These are phyloP conservation scores for Nakazawaea holstii DNA, from an alignment of 805 yeast species.

Conservation along the genomic window DNA sequence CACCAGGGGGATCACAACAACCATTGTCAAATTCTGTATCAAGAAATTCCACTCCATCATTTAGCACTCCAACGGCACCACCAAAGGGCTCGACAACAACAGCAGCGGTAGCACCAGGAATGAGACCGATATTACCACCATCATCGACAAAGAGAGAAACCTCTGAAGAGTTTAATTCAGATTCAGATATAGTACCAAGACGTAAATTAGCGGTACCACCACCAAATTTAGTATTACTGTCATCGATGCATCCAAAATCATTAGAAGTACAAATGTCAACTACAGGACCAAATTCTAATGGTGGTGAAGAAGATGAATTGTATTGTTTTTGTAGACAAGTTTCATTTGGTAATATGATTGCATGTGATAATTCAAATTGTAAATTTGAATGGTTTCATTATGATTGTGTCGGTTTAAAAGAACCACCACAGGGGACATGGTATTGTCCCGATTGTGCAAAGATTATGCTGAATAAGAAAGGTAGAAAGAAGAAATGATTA, in stretches of 20 bases:
- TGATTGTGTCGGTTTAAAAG: slow-evolving; percentile 89
- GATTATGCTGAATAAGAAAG: slow-evolving; percentile 22
- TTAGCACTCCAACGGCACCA: background rate
- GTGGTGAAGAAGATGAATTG: slow-evolving; percentile 59
- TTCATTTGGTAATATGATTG: slow-evolving; percentile 70
- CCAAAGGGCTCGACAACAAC: background rate
- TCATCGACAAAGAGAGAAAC: background rate
- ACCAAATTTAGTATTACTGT: slow-evolving; percentile 9
- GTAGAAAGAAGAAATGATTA: slow-evolving; percentile 18
- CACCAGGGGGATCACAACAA: background rate
- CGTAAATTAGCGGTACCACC: background rate
- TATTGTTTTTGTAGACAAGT: slow-evolving; percentile 94
- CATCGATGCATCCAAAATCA: slow-evolving; percentile 4
- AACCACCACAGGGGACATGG: slow-evolving; percentile 95
- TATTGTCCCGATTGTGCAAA: slow-evolving; percentile 83
- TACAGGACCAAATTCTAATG: slow-evolving; percentile 12
- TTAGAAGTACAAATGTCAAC: background rate
- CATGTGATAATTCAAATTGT: slow-evolving; percentile 81
- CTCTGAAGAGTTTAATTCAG: background rate
- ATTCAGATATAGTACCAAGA: background rate
- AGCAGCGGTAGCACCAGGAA: background rate
- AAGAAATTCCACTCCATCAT: slow-evolving; percentile 4
- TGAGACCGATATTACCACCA: background rate
- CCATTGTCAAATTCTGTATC: background rate
- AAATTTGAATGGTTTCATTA: slow-evolving; percentile 94